Conservation (phyloP, 1,284 basidiomycete species). For the Melampsora abietis-canadensis region DNA sequence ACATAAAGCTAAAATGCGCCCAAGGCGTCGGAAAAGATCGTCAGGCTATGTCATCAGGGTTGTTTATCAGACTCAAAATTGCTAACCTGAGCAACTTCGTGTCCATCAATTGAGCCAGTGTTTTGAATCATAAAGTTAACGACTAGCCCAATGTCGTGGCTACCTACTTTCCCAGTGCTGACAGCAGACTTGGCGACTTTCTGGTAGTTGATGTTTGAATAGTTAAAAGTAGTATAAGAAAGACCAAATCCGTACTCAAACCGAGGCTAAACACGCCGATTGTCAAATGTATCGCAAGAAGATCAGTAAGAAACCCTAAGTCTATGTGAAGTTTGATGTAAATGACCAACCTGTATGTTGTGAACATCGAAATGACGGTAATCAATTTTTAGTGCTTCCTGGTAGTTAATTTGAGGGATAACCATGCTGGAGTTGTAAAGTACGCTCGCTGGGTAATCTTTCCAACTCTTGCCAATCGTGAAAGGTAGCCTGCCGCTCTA, state of each 20-base stretch:
- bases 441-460: conserved; percentile 37
- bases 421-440: conserved; percentile 26
- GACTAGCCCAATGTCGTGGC: background rate
- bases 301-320: background rate
- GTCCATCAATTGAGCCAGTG: conserved; percentile 14
- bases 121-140: conserved; percentile 26
- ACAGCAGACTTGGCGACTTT: background rate
- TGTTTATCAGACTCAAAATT: background rate
- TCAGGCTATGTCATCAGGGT: background rate
- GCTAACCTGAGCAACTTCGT: conserved; percentile 38
- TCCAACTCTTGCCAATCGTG: conserved; percentile 42
- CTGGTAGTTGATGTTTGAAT: conserved; percentile 1
- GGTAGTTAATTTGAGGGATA: conserved; percentile 38
- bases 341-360: conserved; percentile 30
- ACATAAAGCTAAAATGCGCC: conserved; percentile 15
- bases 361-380: conserved; percentile 45
- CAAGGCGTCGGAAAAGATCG: background rate
- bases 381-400: conserved; percentile 42
- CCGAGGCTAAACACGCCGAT: background rate
- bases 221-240: conserved; percentile 42
- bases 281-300: background rate
- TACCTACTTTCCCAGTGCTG: too few relatives aligned
- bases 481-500: conserved; percentile 45
- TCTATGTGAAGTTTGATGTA: background rate
- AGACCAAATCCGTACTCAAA: conserved; percentile 42